phyloP scores from a whole-genome alignment of 164 flowering plant species.

The Kalanchoe fedtschenkoi region DNA sequence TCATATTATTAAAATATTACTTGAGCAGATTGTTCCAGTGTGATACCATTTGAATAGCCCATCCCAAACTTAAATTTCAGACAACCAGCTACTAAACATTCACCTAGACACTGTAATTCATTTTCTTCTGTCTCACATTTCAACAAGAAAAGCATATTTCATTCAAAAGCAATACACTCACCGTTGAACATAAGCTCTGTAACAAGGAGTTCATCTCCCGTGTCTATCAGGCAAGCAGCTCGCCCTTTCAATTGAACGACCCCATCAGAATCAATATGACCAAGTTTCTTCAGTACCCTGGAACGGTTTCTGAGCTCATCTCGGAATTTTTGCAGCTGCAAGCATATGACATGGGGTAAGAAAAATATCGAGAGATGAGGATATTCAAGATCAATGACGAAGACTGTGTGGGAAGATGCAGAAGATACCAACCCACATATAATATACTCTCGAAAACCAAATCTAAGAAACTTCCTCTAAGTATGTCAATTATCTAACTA shows the following conservation, averaged over 20 bases:
- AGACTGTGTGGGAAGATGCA: background rate
- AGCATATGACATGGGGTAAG: background rate
- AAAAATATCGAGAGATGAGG: background rate
- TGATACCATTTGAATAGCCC: too few relatives aligned
- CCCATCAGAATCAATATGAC: conserved; percentile 93
- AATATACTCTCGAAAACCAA: too few relatives aligned
- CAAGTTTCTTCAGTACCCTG: conserved; percentile 87
- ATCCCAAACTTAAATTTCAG: too few relatives aligned
- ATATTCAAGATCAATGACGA: background rate
- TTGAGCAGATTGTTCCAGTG: too few relatives aligned
- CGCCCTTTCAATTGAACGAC: conserved; percentile 94
- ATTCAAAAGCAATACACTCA: conserved; percentile 12
- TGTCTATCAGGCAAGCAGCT: conserved; percentile 97
- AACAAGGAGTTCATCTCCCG: conserved; percentile 97
- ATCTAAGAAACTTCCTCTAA: too few relatives aligned
- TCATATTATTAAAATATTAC: too few relatives aligned
- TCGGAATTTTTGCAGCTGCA: conserved; percentile 94
- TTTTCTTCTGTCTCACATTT: too few relatives aligned
- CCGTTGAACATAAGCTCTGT: conserved; percentile 99
- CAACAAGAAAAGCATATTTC: background rate
- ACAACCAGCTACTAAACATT: too few relatives aligned
- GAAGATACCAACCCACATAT: conserved; percentile 1
- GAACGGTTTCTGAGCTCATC: conserved; percentile 92
- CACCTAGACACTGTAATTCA: too few relatives aligned
- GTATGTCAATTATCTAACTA: too few relatives aligned